These are phyloP conservation scores for Chaetomium globosum DNA, from an alignment of 2,329 filamentous ascomycete species.

Conservation along the genomic window DNA sequence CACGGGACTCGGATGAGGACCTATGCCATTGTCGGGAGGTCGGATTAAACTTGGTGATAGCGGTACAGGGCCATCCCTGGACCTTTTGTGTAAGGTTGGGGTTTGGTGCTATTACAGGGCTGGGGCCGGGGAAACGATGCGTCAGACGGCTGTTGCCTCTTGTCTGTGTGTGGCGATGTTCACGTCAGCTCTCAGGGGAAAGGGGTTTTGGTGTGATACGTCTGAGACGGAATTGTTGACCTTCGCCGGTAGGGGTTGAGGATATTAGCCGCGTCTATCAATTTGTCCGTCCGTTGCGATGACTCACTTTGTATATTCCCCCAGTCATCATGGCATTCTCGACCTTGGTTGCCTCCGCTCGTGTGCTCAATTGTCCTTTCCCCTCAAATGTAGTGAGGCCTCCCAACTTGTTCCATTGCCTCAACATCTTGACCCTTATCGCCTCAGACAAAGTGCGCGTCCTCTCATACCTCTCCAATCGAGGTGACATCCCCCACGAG, in stretches of 20 bases:
- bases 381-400: background rate
- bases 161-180: slow-evolving; percentile 3
- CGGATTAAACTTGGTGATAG: slow-evolving; percentile 17
- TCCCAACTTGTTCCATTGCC: background rate
- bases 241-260: background rate
- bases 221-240: background rate
- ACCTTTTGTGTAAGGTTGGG: background rate
- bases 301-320: background rate
- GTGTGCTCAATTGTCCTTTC: background rate
- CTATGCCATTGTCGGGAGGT: slow-evolving; percentile 4
- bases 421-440: background rate
- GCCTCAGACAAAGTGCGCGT: background rate
- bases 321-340: background rate
- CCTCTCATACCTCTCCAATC: background rate
- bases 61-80: background rate
- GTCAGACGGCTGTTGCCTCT: background rate
- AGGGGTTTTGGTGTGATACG: background rate
- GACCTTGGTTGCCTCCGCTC: background rate
- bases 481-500: background rate
- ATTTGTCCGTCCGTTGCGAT: background rate
- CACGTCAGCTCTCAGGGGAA: background rate
- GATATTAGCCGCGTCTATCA: background rate
- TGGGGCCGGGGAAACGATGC: background rate
- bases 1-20: slow-evolving; percentile 17
- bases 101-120: slow-evolving; percentile 1